Conservation (phyloP, 2,329 filamentous ascomycete genomes). For the Fusarium verticillioides region DNA sequence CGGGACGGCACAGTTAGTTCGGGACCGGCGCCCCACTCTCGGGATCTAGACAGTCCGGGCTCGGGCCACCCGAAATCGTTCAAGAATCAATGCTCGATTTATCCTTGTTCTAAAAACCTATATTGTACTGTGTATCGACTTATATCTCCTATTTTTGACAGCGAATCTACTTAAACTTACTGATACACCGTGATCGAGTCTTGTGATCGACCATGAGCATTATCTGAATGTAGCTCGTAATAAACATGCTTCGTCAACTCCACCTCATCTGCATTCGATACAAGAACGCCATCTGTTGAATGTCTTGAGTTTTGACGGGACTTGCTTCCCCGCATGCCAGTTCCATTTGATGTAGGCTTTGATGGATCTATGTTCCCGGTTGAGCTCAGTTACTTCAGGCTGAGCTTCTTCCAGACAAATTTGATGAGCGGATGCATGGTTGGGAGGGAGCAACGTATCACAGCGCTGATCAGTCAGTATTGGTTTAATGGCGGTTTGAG, state of each 20-base stretch:
- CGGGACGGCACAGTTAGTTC: not conserved
- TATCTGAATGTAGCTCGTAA: not conserved
- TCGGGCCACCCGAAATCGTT: not conserved
- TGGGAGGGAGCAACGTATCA: not conserved
- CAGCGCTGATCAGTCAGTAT: not conserved
- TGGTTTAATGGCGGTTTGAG: accelerated
- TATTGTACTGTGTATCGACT: not conserved
- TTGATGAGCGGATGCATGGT: not conserved
- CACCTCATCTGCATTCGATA: not conserved
- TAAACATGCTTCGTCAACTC: not conserved
- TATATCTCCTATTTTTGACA: accelerated
- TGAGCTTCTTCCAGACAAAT: not conserved
- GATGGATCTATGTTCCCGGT: not conserved
- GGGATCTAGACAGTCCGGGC: not conserved
- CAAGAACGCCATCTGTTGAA: not conserved
- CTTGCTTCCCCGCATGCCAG: not conserved
- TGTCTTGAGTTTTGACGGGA: not conserved
- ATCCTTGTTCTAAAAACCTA: not conserved
- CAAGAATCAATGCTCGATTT: not conserved
- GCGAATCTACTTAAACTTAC: accelerated
- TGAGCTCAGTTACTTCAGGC: not conserved
- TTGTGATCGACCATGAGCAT: not conserved
- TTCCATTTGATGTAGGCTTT: accelerated
- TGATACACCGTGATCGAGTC: not conserved
- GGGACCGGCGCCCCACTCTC: not conserved